phyloP scores from a whole-genome alignment of 805 yeast genomes.

The Cyberlindnera meyerae region DNA sequence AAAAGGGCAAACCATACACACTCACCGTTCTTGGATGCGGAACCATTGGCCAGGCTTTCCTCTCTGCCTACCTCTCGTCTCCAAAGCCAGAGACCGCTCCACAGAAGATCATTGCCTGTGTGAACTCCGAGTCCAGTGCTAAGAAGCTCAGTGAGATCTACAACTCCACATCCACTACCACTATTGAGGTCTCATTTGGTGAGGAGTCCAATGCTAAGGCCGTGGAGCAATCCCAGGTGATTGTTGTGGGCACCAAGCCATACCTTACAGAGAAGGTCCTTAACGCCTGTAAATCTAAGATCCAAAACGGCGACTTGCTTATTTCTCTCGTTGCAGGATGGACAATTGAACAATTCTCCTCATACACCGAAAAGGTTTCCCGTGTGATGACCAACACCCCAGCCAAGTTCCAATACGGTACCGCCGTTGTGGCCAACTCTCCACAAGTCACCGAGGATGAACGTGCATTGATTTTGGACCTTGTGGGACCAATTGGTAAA shows the following conservation, averaged over 20 bases:
- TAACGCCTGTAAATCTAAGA: slow-evolving; percentile 30
- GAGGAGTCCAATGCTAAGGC: slow-evolving; percentile 49
- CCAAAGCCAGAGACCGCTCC: slow-evolving; percentile 48
- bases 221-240: slow-evolving; percentile 58
- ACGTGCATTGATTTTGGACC: slow-evolving; percentile 39
- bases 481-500: slow-evolving; percentile 62
- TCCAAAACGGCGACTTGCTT: slow-evolving; percentile 45
- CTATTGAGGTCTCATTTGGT: slow-evolving; percentile 49
- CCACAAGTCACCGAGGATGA: slow-evolving; percentile 40
- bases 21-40: slow-evolving; percentile 89
- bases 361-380: slow-evolving; percentile 54
- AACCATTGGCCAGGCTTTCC: slow-evolving; percentile 91
- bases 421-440: slow-evolving; percentile 86
- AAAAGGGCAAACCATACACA: slow-evolving; percentile 36
- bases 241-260: slow-evolving; percentile 88
- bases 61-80: slow-evolving; percentile 64
- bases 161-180: slow-evolving; percentile 33
- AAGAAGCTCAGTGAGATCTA: slow-evolving; percentile 44
- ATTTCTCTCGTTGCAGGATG: slow-evolving; percentile 91
- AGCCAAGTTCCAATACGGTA: slow-evolving; percentile 86
- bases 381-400: slow-evolving; percentile 99
- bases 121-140: slow-evolving; percentile 50
- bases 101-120: slow-evolving; percentile 71
- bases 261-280: slow-evolving; percentile 63
- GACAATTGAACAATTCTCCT: slow-evolving; percentile 64